Evolutionary conservation across 2,329 filamentous ascomycete species (phyloP).

Genomic region (Septoria petroselini): DNA sequence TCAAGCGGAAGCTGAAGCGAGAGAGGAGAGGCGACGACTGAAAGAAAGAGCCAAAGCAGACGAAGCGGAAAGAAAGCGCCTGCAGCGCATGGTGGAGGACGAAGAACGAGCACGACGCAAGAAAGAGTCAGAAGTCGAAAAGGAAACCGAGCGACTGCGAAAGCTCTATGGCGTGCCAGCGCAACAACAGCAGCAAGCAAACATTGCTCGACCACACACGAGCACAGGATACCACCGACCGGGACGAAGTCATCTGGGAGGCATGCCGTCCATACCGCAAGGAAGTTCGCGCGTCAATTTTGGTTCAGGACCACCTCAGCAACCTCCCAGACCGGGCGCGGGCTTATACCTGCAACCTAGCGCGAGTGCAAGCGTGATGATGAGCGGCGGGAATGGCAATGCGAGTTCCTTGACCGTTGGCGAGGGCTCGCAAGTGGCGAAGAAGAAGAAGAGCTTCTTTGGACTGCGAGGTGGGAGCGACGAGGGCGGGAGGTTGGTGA

Average conservation of each 20-base stretch:
- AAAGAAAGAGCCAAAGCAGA: conserved; percentile 58
- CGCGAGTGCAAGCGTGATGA: conserved; percentile 33
- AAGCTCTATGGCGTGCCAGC: conserved; percentile 61
- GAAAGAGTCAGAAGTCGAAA: conserved; percentile 56
- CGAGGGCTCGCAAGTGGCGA: conserved; percentile 15
- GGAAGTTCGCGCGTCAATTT: conserved; percentile 3
- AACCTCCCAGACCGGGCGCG: conserved; percentile 18
- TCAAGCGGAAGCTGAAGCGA: conserved; percentile 44
- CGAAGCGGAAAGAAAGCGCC: conserved; percentile 54
- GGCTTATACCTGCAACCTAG: conserved; percentile 34
- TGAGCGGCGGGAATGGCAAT: conserved; percentile 35
- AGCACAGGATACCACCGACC: not conserved
- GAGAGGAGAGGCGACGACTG: conserved; percentile 50
- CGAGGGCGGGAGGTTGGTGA: conserved; percentile 36
- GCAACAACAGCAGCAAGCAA: conserved; percentile 16
- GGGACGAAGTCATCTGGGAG: too few relatives aligned
- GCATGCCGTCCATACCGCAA: conserved; percentile 25
- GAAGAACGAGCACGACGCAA: conserved; percentile 59
- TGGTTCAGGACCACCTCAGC: not conserved
- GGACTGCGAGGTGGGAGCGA: conserved; percentile 35
- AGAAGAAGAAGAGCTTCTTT: conserved; percentile 41
- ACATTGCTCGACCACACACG: conserved; percentile 8
- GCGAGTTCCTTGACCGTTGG: conserved; percentile 19
- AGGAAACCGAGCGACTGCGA: conserved; percentile 72
- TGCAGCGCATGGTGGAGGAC: conserved; percentile 51